A percentile compares a stretch with the other conserved stretches of the same genome.
Evolutionary conservation across 2,329 filamentous ascomycete species (phyloP).

Genomic region (Aspergillus costaricaensis): DNA sequence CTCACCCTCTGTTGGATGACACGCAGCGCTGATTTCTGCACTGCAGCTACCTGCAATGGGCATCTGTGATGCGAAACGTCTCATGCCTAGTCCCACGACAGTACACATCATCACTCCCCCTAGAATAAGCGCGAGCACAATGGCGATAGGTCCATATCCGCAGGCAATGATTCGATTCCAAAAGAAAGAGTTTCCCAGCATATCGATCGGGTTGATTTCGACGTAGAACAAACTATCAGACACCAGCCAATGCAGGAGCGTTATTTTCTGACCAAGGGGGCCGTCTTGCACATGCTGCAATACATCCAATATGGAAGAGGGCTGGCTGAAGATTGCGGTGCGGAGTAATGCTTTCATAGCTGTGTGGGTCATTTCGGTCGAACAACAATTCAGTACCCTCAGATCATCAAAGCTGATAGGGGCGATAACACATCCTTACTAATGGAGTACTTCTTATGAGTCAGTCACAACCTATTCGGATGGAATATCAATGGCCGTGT

Average conservation of each 20-base stretch:
- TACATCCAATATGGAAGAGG: too few species aligned
- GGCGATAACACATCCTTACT: too few species aligned
- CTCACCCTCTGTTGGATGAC: slow-evolving; percentile 24
- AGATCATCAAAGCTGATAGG: too few species aligned
- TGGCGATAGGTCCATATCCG: slow-evolving; percentile 5
- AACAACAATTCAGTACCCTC: too few species aligned
- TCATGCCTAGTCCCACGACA: slow-evolving; percentile 17
- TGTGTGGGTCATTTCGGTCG: too few species aligned
- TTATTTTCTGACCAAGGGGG: too few species aligned
- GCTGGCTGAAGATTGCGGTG: too few species aligned
- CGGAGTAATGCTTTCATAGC: too few species aligned
- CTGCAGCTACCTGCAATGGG: slow-evolving; percentile 32
- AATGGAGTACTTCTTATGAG: too few species aligned
- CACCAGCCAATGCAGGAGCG: slow-evolving; percentile 49
- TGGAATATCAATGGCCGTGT: too few species aligned
- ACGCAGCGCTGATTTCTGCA: slow-evolving; percentile 38
- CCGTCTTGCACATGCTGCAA: too few species aligned
- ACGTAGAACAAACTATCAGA: slow-evolving; percentile 50
- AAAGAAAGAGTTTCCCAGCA: neutral
- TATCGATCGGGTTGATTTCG: slow-evolving; percentile 27
- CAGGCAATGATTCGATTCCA: neutral
- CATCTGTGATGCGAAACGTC: slow-evolving; percentile 26
- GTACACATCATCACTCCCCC: slow-evolving; percentile 10
- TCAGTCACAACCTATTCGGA: too few species aligned
- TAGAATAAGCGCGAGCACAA: slow-evolving; percentile 10